Conservation (phyloP, 306 rosid species). For the Casuarina equisetifolia region DNA sequence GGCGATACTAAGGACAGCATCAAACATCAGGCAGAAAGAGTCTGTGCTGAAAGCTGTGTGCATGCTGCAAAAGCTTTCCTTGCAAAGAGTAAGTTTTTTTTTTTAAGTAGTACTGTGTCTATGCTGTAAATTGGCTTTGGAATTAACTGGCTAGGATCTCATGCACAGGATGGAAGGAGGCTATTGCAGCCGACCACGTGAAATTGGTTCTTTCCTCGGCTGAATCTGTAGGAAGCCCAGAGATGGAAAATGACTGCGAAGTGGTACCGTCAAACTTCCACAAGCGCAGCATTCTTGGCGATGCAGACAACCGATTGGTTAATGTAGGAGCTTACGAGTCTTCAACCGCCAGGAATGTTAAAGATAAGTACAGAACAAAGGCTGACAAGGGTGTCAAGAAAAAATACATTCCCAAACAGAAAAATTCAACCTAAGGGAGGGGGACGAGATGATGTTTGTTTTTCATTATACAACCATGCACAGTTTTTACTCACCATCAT, state of each 20-base stretch:
- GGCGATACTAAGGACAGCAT: slow-evolving; percentile 22
- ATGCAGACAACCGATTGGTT: slow-evolving; percentile 36
- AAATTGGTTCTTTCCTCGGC: slow-evolving; percentile 43
- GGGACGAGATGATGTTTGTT: slow-evolving; percentile 36
- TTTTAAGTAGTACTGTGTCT: background rate
- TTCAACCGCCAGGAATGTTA: slow-evolving; percentile 35
- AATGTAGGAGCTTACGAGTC: slow-evolving; percentile 25
- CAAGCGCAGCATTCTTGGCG: slow-evolving; percentile 35
- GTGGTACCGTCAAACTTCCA: slow-evolving; percentile 28
- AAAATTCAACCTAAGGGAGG: slow-evolving; percentile 36
- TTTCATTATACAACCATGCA: slow-evolving; percentile 51
- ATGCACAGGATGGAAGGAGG: slow-evolving; percentile 81
- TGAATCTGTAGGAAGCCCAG: slow-evolving; percentile 33
- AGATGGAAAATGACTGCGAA: slow-evolving; percentile 33
- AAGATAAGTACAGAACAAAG: slow-evolving; percentile 48
- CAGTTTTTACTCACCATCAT: slow-evolving; percentile 40
- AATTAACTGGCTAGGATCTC: slow-evolving; percentile 18
- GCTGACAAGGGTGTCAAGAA: slow-evolving; percentile 50
- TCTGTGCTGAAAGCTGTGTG: slow-evolving; percentile 25
- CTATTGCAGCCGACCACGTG: slow-evolving; percentile 55
- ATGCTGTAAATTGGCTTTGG: background rate
- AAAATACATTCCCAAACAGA: slow-evolving; percentile 58
- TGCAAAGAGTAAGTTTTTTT: slow-evolving; percentile 53
- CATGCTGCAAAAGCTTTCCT: slow-evolving; percentile 61
- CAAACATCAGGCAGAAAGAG: slow-evolving; percentile 26